Base-by-base conservation (phyloP, 495 filamentous ascomycete genomes). In the Hyaloscypha bicolor region DNA sequence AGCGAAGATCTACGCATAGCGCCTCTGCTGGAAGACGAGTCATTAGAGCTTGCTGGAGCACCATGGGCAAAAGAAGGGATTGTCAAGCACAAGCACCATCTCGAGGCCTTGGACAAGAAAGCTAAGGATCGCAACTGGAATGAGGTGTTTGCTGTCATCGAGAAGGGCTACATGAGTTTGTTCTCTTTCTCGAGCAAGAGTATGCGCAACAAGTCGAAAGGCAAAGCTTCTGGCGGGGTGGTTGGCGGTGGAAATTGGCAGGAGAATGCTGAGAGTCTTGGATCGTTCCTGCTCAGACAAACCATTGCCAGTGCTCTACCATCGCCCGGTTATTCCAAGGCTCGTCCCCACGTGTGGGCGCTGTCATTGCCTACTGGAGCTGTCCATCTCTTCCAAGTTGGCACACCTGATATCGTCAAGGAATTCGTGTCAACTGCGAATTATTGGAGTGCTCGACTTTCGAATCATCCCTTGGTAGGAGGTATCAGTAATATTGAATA, bases 1-100 rank as follows among this genome's bases (percentile, higher is more conserved):
- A 71, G 65, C 35, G 82, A 84, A 2, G 84, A 85, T 16, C 59
- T 83, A 51, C 83, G 85, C 31, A 84, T 78, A n/a, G 83, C 84
- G 37, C 88, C 90, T 52, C 82, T 96, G 21, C 85, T 98, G 0
- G 95, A 97, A 69, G 95, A 97, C 72, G 96, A 98, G 72, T 90
- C 88, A 0, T 80, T 99, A 21, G 93, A 95, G 70, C 87, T 99
- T 51, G 88, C 88, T 6, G 95, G 95, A 21, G 92, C 95, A 9
- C 95, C 95, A 9, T 99, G 95, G 95, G 91, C 96, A 45, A 99
- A 99, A 73, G 95, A 99, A 77, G 95, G 95, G 45, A 91, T 95
- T 66, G 79, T 98, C 19, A 94, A 94, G 71, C 94, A 98, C 78
- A 98, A 98, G 77, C 95, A 97, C 75, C 94, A 97, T 74, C 83